Evolutionary conservation across 371 early-diverging fungal genomes (phyloP), one percentile per base, ranked within the genome.

Genomic region (Mucor sp.): DNA sequence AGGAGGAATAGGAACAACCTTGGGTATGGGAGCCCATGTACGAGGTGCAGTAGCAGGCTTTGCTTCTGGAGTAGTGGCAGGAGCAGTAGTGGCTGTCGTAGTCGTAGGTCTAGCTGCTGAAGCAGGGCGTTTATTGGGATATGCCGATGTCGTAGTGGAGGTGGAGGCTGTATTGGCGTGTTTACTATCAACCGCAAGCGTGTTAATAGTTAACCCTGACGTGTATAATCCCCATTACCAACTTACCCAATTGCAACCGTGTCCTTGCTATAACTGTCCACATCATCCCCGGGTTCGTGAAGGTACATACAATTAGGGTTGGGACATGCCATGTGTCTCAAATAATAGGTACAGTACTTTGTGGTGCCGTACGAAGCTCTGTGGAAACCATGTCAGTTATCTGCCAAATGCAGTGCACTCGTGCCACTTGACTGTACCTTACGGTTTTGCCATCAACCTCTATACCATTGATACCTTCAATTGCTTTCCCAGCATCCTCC

Each of bases 291-390:
- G 27, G 93, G 94, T 73, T 98, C 98, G 79, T 99, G 99, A 59
- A 98, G 75, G 71, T 95, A 97, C 83, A 95, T 89, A 76, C 99
- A 99, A 12, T 87, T 90, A 11, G 94, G 91, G 71, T 95, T 97
- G 68, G 93, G 96, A 74, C 99, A 99, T 2, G 88, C 76, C 80
- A 94, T 92, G 69, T 91, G 93, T 27, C 95, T 91, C 48, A 99
- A 79, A 75, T 94, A 99, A 74, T 93, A 95, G 11, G 97, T 91
- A 76, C 99, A 99, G 76, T 99, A 99, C 77, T 97, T 97, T 39
- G 98, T 99, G 17, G 98, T 97, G 28, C 99, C 99, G 83, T 93
- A 95, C 0, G 96, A 93, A 17, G 61, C 62, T 55, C 93, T 83
- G 63, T 1, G 4, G 39, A 56, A 32, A 15, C 14, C 15, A 17